Conservation (phyloP, 2,329 filamentous ascomycete genomes). For the Colletotrichum abscissum region DNA sequence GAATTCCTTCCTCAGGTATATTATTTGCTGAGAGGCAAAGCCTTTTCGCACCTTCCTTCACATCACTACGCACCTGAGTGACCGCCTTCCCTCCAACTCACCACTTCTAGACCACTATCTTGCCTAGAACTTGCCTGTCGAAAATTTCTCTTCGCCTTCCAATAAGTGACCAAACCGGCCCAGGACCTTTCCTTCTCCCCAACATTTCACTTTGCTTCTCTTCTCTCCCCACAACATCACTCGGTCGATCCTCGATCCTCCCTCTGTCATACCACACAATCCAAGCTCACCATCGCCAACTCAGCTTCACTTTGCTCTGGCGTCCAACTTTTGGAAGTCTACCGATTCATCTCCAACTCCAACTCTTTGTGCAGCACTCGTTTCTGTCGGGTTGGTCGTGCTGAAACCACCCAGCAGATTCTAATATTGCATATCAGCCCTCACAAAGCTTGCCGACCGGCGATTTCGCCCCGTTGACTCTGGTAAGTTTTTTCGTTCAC, state of each 20-base stretch:
- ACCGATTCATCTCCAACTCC: neutral
- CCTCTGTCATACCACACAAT: neutral
- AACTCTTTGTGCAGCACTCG: neutral
- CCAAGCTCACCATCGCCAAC: constrained; percentile 2
- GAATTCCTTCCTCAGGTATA: neutral
- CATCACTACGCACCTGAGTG: neutral
- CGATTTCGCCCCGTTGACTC: neutral
- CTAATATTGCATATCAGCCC: constrained; percentile 53
- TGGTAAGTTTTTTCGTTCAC: neutral
- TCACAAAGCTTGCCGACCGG: constrained; percentile 43
- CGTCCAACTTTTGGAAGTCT: constrained; percentile 29
- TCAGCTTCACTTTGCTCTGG: constrained; percentile 13
- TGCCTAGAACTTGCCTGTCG: neutral
- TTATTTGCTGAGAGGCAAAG: neutral
- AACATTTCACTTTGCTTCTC: neutral
- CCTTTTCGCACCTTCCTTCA: neutral
- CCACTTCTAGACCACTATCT: neutral
- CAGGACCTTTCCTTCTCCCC: neutral
- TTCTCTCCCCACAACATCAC: no score
- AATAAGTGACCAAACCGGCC: neutral
- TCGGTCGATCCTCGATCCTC: neutral
- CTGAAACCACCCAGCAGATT: neutral
- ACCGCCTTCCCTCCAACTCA: neutral
- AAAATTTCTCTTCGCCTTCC: neutral
- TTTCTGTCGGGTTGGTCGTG: neutral